These are phyloP conservation scores for Pharnaceum exiguum DNA, from an alignment of 148 eudicot genomes.

Conservation along the genomic window DNA sequence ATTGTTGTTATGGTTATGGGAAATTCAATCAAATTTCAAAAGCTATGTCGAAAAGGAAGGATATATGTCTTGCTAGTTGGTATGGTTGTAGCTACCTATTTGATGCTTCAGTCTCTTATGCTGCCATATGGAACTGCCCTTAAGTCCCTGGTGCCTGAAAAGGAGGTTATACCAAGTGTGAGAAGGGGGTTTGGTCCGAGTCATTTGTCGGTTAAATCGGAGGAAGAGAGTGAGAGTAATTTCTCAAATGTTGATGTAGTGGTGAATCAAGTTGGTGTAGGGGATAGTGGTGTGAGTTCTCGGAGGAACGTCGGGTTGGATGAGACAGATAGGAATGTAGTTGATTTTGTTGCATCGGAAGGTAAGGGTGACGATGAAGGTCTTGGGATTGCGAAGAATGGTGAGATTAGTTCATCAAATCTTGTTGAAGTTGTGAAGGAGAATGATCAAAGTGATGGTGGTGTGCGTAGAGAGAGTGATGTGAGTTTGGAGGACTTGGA, in stretches of 20 bases:
- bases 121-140: conserved; percentile 61
- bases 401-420: conserved; percentile 17
- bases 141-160: conserved; percentile 42
- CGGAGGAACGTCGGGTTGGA: conserved; percentile 13
- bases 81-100: conserved; percentile 56
- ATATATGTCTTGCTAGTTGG: conserved; percentile 48
- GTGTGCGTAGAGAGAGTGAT: conserved; percentile 11
- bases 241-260: conserved; percentile 13
- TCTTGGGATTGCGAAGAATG: conserved; percentile 15
- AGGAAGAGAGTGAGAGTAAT: conserved; percentile 6
- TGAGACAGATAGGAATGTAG: neutral
- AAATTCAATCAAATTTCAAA: conserved; percentile 32
- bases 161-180: conserved; percentile 12
- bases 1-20: conserved; percentile 34
- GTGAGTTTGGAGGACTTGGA: neutral
- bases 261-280: neutral
- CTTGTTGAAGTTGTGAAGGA: conserved; percentile 11
- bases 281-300: neutral
- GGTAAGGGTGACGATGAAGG: conserved; percentile 16
- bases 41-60: conserved; percentile 40
- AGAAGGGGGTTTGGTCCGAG: conserved; percentile 5
- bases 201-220: conserved; percentile 13
- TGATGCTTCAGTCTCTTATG: conserved; percentile 62
- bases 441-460: conserved; percentile 1
- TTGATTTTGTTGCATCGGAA: conserved; percentile 10